Percentiles rank a stretch among this genome's conserved stretches.
Conservation (phyloP, 176 grass and related monocot species). For the Eremochloa ophiuroides region DNA sequence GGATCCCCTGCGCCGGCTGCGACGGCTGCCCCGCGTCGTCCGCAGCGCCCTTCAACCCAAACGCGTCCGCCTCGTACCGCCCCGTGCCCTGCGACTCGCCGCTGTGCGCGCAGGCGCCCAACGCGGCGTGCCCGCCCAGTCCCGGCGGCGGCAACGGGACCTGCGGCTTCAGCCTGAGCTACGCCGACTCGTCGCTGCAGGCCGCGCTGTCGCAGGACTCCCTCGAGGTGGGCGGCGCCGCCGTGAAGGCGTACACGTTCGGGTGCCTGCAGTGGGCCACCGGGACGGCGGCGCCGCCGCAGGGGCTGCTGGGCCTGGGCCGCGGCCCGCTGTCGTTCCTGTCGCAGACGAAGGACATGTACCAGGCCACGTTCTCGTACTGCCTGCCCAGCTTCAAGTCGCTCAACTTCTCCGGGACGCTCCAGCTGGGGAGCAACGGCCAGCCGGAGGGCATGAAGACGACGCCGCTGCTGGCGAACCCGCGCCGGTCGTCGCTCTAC, state of each 20-base stretch:
- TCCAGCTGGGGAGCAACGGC: constrained; percentile 61
- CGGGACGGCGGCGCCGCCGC: constrained; percentile 69
- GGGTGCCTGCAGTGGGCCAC: constrained; percentile 63
- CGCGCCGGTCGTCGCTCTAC: constrained; percentile 79
- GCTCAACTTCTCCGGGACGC: constrained; percentile 83
- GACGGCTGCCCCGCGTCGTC: constrained; percentile 39
- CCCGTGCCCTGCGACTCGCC: constrained; percentile 50
- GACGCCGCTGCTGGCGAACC: constrained; percentile 67
- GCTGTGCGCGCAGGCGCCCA: constrained; percentile 51
- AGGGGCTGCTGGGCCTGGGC: constrained; percentile 83
- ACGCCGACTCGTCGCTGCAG: constrained; percentile 55
- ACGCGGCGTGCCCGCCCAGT: constrained; percentile 49
- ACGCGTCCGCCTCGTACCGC: constrained; percentile 40
- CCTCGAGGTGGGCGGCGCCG: constrained; percentile 59
- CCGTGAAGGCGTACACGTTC: constrained; percentile 66
- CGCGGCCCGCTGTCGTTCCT: constrained; percentile 75
- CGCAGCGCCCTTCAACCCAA: constrained; percentile 40
- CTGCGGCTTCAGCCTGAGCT: constrained; percentile 72
- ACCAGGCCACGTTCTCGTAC: constrained; percentile 76
- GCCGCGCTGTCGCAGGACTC: constrained; percentile 61
- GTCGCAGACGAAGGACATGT: constrained; percentile 67
- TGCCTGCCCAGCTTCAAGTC: constrained; percentile 87
- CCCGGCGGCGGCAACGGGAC: neutral
- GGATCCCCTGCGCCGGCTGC: constrained; percentile 77
- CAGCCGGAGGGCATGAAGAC: constrained; percentile 74